These are phyloP conservation scores for Wickerhamomyces rabaulensis DNA, from an alignment of 805 yeast genomes.

Conservation along the genomic window DNA sequence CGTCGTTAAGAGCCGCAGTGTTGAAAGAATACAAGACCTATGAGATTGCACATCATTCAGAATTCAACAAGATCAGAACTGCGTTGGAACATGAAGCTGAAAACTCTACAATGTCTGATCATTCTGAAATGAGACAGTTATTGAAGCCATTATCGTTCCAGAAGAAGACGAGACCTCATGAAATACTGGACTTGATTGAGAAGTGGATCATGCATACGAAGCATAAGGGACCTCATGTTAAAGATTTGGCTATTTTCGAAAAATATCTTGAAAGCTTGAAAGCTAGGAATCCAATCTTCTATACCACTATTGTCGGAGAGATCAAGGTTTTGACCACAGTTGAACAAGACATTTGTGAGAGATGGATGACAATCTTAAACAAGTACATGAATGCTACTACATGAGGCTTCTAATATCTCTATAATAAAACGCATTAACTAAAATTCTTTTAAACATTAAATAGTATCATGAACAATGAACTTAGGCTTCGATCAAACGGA, in stretches of 20 bases:
- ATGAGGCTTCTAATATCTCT: neutral
- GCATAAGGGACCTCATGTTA: constrained; percentile 32
- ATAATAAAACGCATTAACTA: neutral
- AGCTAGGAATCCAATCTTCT: constrained; percentile 20
- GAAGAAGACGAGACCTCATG: constrained; percentile 26
- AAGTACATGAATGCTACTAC: neutral
- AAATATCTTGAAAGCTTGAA: constrained; percentile 28
- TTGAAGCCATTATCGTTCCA: constrained; percentile 25
- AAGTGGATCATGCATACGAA: constrained; percentile 34
- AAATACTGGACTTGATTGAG: constrained; percentile 28
- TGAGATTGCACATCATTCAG: constrained; percentile 1
- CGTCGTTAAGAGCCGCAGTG: constrained; percentile 13
- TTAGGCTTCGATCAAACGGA: constrained; percentile 82
- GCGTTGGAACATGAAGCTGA: neutral
- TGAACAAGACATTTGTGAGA: constrained; percentile 3
- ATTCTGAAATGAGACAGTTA: neutral
- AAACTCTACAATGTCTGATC: neutral
- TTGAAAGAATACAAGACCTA: constrained; percentile 17
- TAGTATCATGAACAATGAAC: constrained; percentile 1
- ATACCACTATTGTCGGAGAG: constrained; percentile 6
- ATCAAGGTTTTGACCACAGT: constrained; percentile 2
- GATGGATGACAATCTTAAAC: constrained; percentile 8
- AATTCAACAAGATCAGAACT: neutral
- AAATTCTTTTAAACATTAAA: neutral
- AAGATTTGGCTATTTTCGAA: constrained; percentile 34